These are phyloP conservation scores for Aspergillus sp. DNA, from an alignment of 2,329 filamentous ascomycete genomes.

Conservation along the genomic window DNA sequence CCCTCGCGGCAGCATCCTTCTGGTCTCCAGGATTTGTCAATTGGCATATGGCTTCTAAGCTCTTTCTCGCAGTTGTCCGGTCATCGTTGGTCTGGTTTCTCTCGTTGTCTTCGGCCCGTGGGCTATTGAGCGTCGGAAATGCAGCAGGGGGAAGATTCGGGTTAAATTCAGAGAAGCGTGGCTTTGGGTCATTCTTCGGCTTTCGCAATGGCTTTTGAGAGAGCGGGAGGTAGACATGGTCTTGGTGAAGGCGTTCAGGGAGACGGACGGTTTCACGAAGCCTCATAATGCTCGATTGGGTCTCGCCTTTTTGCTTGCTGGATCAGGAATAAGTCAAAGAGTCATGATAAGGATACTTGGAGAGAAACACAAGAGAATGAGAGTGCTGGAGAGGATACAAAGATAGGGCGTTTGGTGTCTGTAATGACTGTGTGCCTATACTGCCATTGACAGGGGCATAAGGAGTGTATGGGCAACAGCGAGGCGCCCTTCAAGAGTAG, in stretches of 20 bases:
- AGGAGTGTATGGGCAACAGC: neutral
- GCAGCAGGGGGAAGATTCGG: constrained; percentile 46
- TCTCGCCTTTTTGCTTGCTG: neutral
- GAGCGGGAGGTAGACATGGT: constrained; percentile 26
- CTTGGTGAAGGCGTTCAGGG: constrained; percentile 28
- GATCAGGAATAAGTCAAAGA: neutral
- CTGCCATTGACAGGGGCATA: neutral
- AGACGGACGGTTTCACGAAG: constrained; percentile 37
- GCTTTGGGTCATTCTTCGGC: constrained; percentile 17
- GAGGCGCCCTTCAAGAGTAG: neutral
- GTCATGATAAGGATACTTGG: neutral
- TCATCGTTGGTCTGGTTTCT: neutral
- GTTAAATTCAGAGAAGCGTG: constrained; percentile 38
- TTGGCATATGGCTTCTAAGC: neutral
- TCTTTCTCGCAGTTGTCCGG: neutral
- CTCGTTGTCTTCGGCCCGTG: constrained; percentile 9
- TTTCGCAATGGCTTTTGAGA: constrained; percentile 21
- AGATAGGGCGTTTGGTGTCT: neutral
- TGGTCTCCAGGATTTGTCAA: neutral
- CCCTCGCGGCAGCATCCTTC: neutral
- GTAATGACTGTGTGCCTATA: neutral
- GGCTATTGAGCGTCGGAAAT: constrained; percentile 45
- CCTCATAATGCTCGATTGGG: constrained; percentile 31
- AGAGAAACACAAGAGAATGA: neutral
- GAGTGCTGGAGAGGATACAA: neutral